Percentiles rank a stretch among this genome's conserved stretches.
These are phyloP conservation scores for Prunus davidiana DNA, from an alignment of 306 rosid species.

Conservation along the genomic window DNA sequence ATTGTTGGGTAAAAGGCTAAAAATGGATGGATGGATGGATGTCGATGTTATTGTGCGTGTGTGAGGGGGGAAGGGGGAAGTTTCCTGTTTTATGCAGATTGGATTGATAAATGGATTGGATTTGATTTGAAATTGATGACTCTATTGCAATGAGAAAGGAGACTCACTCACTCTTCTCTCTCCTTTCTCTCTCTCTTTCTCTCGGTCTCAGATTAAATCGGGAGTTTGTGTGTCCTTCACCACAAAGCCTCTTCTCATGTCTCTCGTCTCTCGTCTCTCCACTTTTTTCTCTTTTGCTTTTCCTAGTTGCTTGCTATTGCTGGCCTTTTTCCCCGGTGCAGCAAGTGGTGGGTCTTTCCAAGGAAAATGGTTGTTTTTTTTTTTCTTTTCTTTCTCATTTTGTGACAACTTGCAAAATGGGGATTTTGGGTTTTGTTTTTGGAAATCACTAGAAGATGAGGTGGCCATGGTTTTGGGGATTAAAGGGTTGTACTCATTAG, in stretches of 20 bases:
- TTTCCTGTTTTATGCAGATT: not conserved
- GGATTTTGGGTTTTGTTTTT: not conserved
- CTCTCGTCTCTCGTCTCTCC: conserved; percentile 54
- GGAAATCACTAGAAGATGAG: not conserved
- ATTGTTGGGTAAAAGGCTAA: not conserved
- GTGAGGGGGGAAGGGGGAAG: not conserved
- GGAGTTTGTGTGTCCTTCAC: conserved; percentile 36
- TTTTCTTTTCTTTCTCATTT: not conserved
- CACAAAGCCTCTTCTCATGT: conserved; percentile 23
- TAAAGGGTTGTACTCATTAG: conserved; percentile 11
- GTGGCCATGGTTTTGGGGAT: conserved; percentile 1
- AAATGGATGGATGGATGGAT: not conserved
- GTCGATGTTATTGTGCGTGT: too few species aligned
- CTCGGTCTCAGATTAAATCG: conserved; percentile 1
- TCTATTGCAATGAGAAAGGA: not conserved
- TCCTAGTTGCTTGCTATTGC: conserved; percentile 5
- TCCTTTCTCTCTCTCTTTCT: not conserved
- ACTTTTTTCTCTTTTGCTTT: conserved; percentile 48
- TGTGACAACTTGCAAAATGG: not conserved
- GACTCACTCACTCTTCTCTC: conserved; percentile 1
- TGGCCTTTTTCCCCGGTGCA: not conserved
- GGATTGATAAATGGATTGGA: not conserved
- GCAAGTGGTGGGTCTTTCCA: conserved; percentile 26
- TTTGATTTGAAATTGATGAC: conserved; percentile 10
- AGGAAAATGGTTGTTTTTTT: not conserved